A percentile compares a stretch with the other conserved stretches of the same genome.
Conservation (phyloP, 2,329 filamentous ascomycete species). For the Apiospora pterosperma region DNA sequence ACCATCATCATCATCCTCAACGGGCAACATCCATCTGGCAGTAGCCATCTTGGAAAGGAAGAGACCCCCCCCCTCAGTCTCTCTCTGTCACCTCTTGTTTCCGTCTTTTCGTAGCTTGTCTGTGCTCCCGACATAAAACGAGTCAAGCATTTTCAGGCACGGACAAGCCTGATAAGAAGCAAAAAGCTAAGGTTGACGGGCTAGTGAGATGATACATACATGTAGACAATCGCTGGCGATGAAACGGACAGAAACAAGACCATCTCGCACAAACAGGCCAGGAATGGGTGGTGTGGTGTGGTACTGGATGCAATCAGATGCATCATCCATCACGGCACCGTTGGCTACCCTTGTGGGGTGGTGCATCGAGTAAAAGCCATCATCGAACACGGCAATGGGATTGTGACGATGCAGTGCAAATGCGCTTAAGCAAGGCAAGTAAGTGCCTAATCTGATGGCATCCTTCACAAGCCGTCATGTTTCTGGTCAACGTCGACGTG, state of each 20-base stretch:
- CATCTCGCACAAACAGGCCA: background rate
- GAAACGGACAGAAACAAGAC: background rate
- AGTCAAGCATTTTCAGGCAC: background rate
- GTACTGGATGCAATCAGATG: background rate
- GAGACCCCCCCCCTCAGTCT: no score
- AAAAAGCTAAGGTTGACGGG: no score
- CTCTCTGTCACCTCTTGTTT: background rate
- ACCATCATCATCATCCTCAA: background rate
- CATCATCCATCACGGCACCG: background rate
- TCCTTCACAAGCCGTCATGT: no score
- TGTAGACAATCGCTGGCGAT: background rate
- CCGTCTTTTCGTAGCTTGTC: background rate
- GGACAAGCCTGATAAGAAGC: background rate
- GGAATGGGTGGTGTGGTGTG: background rate
- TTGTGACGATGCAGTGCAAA: background rate
- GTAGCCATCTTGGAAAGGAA: background rate
- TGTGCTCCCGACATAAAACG: background rate
- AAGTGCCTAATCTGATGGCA: background rate
- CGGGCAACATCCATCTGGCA: background rate
- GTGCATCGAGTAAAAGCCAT: background rate
- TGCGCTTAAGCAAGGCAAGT: background rate
- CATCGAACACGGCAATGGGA: background rate
- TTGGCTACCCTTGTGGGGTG: background rate
- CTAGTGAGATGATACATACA: no score
- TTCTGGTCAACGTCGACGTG: background rate